Base-by-base conservation (phyloP, 768 basidiomycete species). In the Rhodotorula sphaerocarpa region DNA sequence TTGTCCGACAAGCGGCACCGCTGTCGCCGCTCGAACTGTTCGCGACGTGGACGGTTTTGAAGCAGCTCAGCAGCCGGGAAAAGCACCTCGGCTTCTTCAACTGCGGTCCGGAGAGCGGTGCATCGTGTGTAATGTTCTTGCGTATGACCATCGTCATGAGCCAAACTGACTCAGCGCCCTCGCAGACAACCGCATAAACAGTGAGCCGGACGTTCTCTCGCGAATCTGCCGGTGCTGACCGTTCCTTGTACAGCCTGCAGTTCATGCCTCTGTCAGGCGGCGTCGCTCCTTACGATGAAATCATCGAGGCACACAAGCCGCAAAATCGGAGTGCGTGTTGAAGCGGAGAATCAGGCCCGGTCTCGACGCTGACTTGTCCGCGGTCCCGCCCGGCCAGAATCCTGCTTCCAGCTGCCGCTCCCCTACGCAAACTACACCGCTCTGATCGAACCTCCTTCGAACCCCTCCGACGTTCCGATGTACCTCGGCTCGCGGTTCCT, bases 11-110 rank as follows among this genome's bases (percentile, higher is more conserved):
- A 75, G 79, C 84, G 3, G 83, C 86, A 0, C 90, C 91, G 9
- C 79, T 91, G 27, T 76, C 82, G 63, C 91, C 91, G 0, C 73
- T 81, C 21, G 89, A 95, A 72, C 80, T 95, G 16, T 82, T 86
- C 6, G 83, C 86, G 60, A 79, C 84, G 7, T 91, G 90, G 75
- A 74, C 78, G n/a, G 77, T 93, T 33, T 78, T 96, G 1, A 85
- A 88, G 88, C 84, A 47, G 79, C 79, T 45, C 81, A 82, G 70
- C 66, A 78, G 78, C 0, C 82, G 83, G 20, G 80, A 78, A 62
- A 79, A 77, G 39, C 79, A 85, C 59, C 82, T 95, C 59, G 87
- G 86, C 2, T 95, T 95, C 76, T 95, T 90, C 75, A 96, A 96
- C 67, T 93, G 91, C 83, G 74, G 72, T 81, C 74, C 25, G 33